phyloP scores from a whole-genome alignment of 2,329 filamentous ascomycete species.

The Rhinocladiella similis region DNA sequence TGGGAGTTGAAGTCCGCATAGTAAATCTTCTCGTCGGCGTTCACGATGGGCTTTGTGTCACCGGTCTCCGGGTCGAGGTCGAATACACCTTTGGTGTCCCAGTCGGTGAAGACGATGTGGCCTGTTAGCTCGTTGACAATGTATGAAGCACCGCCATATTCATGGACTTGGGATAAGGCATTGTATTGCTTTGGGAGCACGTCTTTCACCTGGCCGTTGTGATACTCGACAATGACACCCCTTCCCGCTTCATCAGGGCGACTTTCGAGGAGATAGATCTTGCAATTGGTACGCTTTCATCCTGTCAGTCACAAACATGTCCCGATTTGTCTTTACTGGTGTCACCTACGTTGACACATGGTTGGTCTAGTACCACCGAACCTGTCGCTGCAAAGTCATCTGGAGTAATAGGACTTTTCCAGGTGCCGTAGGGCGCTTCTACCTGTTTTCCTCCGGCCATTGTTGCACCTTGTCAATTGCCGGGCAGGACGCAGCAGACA shows the following conservation, averaged over 20 bases:
- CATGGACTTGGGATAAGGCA: slow-evolving; percentile 51
- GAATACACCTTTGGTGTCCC: slow-evolving; percentile 44
- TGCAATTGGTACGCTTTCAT: slow-evolving; percentile 20
- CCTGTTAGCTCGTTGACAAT: slow-evolving; percentile 40
- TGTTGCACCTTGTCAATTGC: slow-evolving; percentile 6
- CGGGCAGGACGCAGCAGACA: no score
- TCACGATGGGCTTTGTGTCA: slow-evolving; percentile 37
- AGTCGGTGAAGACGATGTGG: slow-evolving; percentile 50
- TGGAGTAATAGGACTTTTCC: slow-evolving; percentile 40
- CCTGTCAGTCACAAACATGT: slow-evolving; percentile 5
- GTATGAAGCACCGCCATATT: slow-evolving; percentile 54
- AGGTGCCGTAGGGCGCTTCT: slow-evolving; percentile 35
- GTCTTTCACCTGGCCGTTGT: slow-evolving; percentile 36
- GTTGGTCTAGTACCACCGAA: slow-evolving; percentile 36
- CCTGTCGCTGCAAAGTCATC: slow-evolving; percentile 37
- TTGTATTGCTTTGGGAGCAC: slow-evolving; percentile 48
- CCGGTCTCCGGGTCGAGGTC: slow-evolving; percentile 42
- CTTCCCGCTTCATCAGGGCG: slow-evolving; percentile 43
- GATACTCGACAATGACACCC: slow-evolving; percentile 47
- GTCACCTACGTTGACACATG: slow-evolving; percentile 32
- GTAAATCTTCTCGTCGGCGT: slow-evolving; percentile 37
- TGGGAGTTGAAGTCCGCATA: slow-evolving; percentile 52
- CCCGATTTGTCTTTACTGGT: no score
- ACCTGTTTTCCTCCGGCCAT: slow-evolving; percentile 10
- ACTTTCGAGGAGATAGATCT: slow-evolving; percentile 39